These are phyloP conservation scores for Rhynchospora tenuis DNA, from an alignment of 176 grass and related monocot species.

Conservation along the genomic window DNA sequence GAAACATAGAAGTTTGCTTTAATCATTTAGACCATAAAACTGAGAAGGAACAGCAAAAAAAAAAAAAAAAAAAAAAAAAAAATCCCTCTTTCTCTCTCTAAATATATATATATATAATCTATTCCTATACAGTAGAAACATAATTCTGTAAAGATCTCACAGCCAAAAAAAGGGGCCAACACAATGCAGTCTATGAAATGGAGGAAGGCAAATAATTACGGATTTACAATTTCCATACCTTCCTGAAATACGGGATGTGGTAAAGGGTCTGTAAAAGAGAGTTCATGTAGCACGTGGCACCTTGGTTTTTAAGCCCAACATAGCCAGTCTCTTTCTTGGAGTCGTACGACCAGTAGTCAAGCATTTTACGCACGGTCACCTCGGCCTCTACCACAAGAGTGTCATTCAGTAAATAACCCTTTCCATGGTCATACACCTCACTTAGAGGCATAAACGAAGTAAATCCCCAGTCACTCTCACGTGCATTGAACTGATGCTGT, in stretches of 20 bases:
- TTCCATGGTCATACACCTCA: constrained; percentile 70
- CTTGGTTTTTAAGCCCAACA: constrained; percentile 92
- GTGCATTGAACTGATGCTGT: constrained; percentile 88
- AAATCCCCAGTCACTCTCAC: constrained; percentile 93
- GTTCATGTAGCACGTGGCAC: constrained; percentile 96
- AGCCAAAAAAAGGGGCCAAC: background rate
- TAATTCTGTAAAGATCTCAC: background rate
- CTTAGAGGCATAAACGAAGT: constrained; percentile 93
- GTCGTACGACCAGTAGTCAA: constrained; percentile 86
- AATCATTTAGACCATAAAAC: background rate
- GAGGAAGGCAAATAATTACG: constrained; percentile 15
- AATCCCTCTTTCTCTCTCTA: too few relatives aligned
- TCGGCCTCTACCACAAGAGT: constrained; percentile 79
- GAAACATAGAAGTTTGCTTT: background rate
- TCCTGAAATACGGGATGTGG: constrained; percentile 89
- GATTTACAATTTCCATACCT: constrained; percentile 36
- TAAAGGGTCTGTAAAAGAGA: constrained; percentile 93
- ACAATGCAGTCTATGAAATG: background rate
- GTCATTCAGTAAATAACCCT: constrained; percentile 80
- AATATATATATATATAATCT: too few relatives aligned
- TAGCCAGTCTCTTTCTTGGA: constrained; percentile 94
- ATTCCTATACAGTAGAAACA: background rate
- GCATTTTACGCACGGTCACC: constrained; percentile 63
- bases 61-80: too few relatives aligned
- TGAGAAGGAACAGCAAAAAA: background rate